Evolutionary conservation across 2,329 filamentous ascomycete species (phyloP).

Genomic region (Pseudocercospora fijiensis): DNA sequence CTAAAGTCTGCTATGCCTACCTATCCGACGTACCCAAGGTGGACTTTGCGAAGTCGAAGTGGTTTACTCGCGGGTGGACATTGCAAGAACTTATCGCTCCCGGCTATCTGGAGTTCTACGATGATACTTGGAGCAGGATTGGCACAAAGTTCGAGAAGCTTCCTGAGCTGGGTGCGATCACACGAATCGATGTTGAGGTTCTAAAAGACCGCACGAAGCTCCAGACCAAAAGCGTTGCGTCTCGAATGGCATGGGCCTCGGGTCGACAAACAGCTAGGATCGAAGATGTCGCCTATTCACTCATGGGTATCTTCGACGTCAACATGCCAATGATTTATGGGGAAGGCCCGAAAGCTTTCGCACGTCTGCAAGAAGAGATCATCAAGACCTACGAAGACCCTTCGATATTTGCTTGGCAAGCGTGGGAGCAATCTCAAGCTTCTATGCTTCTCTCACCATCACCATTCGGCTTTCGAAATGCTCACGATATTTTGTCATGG

Average conservation of each 20-base stretch:
- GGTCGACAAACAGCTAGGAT: slow-evolving; percentile 18
- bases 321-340: slow-evolving; percentile 33
- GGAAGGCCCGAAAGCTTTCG: slow-evolving; percentile 30
- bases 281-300: slow-evolving; percentile 29
- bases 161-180: slow-evolving; percentile 31
- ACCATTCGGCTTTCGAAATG: slow-evolving; percentile 23
- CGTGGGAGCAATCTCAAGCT: slow-evolving; percentile 23
- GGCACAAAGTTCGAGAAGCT: slow-evolving; percentile 26
- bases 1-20: slow-evolving; percentile 40
- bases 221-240: slow-evolving; percentile 22
- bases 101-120: slow-evolving; percentile 26
- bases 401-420: slow-evolving; percentile 30
- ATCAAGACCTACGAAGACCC: slow-evolving; percentile 29
- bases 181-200: slow-evolving; percentile 33
- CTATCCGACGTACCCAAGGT: slow-evolving; percentile 23
- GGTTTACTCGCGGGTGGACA: slow-evolving; percentile 30
- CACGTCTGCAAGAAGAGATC: slow-evolving; percentile 33
- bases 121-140: slow-evolving; percentile 16
- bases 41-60: slow-evolving; percentile 16
- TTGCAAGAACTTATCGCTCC: slow-evolving; percentile 31
- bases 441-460: slow-evolving; percentile 23
- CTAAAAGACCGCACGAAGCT: slow-evolving; percentile 19
- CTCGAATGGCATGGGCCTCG: slow-evolving; percentile 28
- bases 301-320: slow-evolving; percentile 32
- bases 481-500: slow-evolving; percentile 26